Evolutionary conservation across 2,329 filamentous ascomycete genomes (phyloP).

Genomic region (Talaromyces sp.): DNA sequence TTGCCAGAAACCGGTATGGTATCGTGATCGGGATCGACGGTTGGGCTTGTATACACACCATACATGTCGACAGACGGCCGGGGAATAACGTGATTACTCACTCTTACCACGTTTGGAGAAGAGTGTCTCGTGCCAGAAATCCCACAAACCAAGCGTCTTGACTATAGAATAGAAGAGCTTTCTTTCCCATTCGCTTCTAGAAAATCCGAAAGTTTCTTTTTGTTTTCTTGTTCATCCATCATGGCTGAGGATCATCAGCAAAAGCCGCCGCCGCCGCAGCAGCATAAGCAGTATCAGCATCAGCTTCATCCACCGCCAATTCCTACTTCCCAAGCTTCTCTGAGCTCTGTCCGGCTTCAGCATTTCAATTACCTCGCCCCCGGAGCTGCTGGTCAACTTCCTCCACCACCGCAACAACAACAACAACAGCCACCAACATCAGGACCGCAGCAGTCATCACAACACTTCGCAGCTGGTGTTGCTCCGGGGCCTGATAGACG

Average conservation of each 20-base stretch:
- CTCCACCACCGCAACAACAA: background rate
- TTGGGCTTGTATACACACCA: background rate
- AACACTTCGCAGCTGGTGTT: background rate
- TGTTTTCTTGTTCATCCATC: background rate
- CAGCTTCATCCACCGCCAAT: constrained; percentile 1
- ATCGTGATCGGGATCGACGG: background rate
- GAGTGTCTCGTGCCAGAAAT: constrained; percentile 4
- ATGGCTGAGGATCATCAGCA: constrained; percentile 13
- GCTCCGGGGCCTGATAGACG: constrained; percentile 17
- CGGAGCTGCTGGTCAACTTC: constrained; percentile 1
- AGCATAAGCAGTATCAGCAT: too few relatives aligned
- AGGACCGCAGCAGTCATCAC: background rate
- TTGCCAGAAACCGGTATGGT: background rate
- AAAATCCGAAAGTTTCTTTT: background rate
- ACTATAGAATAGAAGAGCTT: background rate
- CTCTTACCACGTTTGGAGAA: background rate
- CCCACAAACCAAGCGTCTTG: background rate
- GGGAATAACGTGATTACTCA: constrained; percentile 7
- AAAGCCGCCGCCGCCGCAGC: constrained; percentile 1
- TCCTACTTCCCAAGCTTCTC: constrained; percentile 6
- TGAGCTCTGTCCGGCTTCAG: constrained; percentile 14
- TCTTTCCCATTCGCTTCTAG: background rate
- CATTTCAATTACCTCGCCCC: constrained; percentile 14
- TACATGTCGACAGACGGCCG: constrained; percentile 10
- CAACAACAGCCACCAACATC: background rate